Evolutionary conservation across 2,329 filamentous ascomycete genomes (phyloP).

Genomic region (Aspergillus pseudoterreus): DNA sequence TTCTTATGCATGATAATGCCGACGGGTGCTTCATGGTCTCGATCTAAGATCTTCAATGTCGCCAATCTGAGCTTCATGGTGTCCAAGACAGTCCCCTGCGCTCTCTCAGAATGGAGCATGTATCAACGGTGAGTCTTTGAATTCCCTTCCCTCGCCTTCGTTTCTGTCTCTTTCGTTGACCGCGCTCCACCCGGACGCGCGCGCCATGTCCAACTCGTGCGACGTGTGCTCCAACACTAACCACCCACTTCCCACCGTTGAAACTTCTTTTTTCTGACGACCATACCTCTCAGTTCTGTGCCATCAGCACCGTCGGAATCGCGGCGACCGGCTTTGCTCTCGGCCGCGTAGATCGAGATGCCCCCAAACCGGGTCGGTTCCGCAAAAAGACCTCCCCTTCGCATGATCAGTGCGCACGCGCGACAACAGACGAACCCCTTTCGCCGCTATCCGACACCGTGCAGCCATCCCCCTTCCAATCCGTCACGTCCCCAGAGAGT

Average conservation of each 20-base stretch:
- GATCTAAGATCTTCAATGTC: constrained; percentile 22
- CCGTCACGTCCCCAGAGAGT: constrained; percentile 13
- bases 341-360: constrained; percentile 47
- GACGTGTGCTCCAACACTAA: not conserved
- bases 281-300: constrained; percentile 51
- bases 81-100: constrained; percentile 26
- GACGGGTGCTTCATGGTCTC: constrained; percentile 32
- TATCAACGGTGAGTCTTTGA: constrained; percentile 34
- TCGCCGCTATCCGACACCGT: constrained; percentile 10
- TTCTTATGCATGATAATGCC: constrained; percentile 24
- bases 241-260: not conserved
- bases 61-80: constrained; percentile 31
- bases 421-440: constrained; percentile 12
- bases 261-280: constrained; percentile 7
- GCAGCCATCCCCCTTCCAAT: constrained; percentile 17
- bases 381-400: constrained; percentile 24
- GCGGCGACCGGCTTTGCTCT: constrained; percentile 58
- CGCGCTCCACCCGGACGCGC: not conserved
- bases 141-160: constrained; percentile 1
- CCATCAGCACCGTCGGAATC: constrained; percentile 59
- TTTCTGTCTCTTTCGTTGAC: constrained; percentile 1
- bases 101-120: constrained; percentile 38
- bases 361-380: constrained; percentile 24
- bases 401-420: constrained; percentile 17
- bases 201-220: not conserved